Base-by-base conservation (phyloP, 2,329 filamentous ascomycete species). In the Venturia pyrina region DNA sequence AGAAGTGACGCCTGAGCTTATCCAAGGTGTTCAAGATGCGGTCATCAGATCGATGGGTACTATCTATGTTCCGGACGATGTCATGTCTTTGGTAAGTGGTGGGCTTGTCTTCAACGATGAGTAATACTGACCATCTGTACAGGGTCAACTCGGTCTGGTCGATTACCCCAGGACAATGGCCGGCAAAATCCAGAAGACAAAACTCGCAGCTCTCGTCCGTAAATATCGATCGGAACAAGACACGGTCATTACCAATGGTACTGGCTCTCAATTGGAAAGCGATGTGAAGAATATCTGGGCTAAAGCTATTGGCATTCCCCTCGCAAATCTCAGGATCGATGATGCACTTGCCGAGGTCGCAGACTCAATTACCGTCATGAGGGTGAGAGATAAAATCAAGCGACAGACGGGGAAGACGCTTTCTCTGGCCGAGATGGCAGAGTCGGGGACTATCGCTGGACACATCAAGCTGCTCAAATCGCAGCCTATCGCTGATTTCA, bases 161-260 rank as follows among this genome's bases (percentile, higher is more conserved):
- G 69, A 67, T 1, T 77, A 78, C 65, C 80, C 80, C 0, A 71
- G 72, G 32, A 82, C 80, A 1, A 72, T 77, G 1, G 75, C 79
- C 13, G 79, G 79, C 1, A 82, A 82, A 66, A 73, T 80, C 5
- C 77, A 77, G 67, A 81, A 80, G 65, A 73, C 75, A 1, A 69
- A 76, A 10, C 69, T 82, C 32, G 74, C 67, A 43, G 64, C 64
- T 24, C 53, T 66, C 21, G 73, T 75, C 2, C 68, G 69, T 13
- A 69, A 73, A 41, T 73, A 73, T 65, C 67, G 72, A 62, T 69
- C 71, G 65, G 69, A 68, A 34, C 68, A 71, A 67, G 62, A 71
- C 61, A 66, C 41, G 17, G 60, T 17, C n/a, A 28, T 28, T 5
- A 37, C 43, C 21, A 37, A 19, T 41, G 24, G 44, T 19, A 50